phyloP scores from a whole-genome alignment of 2,329 filamentous ascomycete genomes.

The Cordyceps cicadae region DNA sequence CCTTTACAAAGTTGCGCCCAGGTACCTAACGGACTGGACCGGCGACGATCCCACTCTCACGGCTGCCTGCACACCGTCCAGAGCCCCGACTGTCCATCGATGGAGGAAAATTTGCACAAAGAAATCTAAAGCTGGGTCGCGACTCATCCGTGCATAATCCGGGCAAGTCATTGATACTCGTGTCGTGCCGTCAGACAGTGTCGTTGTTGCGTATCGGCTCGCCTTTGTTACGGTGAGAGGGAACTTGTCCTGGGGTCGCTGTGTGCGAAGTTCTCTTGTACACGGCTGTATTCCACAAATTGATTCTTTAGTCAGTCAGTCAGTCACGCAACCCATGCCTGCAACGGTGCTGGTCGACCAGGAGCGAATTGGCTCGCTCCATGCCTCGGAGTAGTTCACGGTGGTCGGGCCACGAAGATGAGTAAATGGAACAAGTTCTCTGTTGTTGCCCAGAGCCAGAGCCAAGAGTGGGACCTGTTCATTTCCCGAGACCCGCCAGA shows the following conservation, averaged over 20 bases:
- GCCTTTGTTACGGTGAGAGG: neutral
- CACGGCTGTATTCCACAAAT: neutral
- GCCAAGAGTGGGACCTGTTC: neutral
- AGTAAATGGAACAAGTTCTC: neutral
- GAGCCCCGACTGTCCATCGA: neutral
- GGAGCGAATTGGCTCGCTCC: neutral
- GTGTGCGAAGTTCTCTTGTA: neutral
- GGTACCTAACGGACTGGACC: neutral
- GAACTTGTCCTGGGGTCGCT: neutral
- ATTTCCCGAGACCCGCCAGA: conserved; percentile 2
- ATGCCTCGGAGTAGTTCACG: too few species aligned
- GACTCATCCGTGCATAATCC: conserved; percentile 4
- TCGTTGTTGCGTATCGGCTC: neutral
- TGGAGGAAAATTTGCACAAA: neutral
- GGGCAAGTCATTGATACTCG: neutral
- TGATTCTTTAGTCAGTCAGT: too few species aligned
- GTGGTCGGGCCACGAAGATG: neutral
- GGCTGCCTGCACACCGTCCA: neutral
- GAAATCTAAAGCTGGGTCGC: neutral
- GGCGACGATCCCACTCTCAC: conserved; percentile 6
- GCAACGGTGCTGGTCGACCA: neutral
- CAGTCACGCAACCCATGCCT: too few species aligned
- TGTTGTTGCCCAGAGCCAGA: neutral
- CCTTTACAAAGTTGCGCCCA: neutral
- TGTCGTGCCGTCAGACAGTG: neutral